Evolutionary conservation across 2,329 filamentous ascomycete genomes (phyloP).

Genomic region (Neopestalotiopsis rosae): DNA sequence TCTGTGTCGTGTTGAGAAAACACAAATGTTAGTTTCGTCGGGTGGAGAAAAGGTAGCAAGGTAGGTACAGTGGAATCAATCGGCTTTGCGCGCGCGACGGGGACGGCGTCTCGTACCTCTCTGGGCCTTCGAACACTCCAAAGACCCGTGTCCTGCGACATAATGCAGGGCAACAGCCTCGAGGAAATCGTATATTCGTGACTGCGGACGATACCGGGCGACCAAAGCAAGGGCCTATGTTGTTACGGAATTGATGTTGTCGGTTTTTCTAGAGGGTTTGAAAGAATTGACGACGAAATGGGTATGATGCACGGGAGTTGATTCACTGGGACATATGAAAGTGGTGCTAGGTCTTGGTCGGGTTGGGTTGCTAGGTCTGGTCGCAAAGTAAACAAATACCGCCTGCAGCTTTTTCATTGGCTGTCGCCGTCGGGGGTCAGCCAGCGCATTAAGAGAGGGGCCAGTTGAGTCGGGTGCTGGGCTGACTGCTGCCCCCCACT

Average conservation of each 20-base stretch:
- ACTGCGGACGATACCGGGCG: not conserved
- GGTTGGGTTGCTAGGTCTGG: conserved; percentile 9
- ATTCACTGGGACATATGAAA: not conserved
- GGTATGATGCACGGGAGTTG: conserved; percentile 3
- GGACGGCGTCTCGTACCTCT: conserved; percentile 68
- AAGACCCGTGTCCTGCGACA: conserved; percentile 87
- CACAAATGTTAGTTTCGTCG: not conserved
- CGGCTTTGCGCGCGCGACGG: conserved; percentile 20
- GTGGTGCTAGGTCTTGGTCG: conserved; percentile 13
- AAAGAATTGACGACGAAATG: not conserved
- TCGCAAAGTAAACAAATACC: conserved; percentile 21
- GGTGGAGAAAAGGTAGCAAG: not conserved
- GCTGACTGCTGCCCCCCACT: not conserved
- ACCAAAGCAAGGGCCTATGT: not conserved
- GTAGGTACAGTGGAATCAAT: conserved; percentile 12
- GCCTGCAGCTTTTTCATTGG: conserved; percentile 15
- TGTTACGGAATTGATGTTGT: not conserved
- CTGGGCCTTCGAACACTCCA: conserved; percentile 92
- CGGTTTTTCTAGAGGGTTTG: not conserved
- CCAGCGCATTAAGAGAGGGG: not conserved
- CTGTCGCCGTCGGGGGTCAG: not conserved
- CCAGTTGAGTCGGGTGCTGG: not conserved
- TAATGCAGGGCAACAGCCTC: conserved; percentile 44
- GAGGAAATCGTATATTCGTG: not conserved
- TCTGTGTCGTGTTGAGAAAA: conserved; percentile 59